Evolutionary conservation across 768 basidiomycete genomes (phyloP).

Genomic region (Sistotremastrum suecicum): DNA sequence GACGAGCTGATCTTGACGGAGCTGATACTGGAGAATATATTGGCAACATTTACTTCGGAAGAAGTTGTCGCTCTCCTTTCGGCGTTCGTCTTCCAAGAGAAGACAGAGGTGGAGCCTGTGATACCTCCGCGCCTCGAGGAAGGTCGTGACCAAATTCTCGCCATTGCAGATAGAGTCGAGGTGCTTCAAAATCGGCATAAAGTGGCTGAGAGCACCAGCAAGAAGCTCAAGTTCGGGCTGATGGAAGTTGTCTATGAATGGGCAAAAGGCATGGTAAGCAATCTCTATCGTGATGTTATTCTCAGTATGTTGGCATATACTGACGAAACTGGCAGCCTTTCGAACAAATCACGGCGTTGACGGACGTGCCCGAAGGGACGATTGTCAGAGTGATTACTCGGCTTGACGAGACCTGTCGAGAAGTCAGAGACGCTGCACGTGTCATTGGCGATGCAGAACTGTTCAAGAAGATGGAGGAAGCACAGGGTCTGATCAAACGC

Average conservation of each 20-base stretch:
- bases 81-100: constrained; percentile 97
- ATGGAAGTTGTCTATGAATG: constrained; percentile 98
- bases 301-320: background rate
- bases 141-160: constrained; percentile 65
- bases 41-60: constrained; percentile 83
- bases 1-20: constrained; percentile 94
- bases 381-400: constrained; percentile 94
- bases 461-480: constrained; percentile 97
- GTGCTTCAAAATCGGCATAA: constrained; percentile 68
- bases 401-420: constrained; percentile 91
- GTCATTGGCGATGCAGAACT: constrained; percentile 93
- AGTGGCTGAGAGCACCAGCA: constrained; percentile 68
- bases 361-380: constrained; percentile 92
- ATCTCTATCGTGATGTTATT: constrained; percentile 1
- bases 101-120: constrained; percentile 78
- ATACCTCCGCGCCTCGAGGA: constrained; percentile 68
- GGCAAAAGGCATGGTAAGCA: constrained; percentile 91
- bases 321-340: constrained; percentile 52
- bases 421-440: constrained; percentile 91
- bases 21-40: constrained; percentile 88
- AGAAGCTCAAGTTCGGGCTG: constrained; percentile 76
- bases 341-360: constrained; percentile 81
- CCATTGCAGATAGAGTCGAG: constrained; percentile 66
- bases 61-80: constrained; percentile 95
- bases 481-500: constrained; percentile 85